Base-by-base conservation (phyloP, 768 basidiomycete genomes). In the Dacryopinax primogenitus region DNA sequence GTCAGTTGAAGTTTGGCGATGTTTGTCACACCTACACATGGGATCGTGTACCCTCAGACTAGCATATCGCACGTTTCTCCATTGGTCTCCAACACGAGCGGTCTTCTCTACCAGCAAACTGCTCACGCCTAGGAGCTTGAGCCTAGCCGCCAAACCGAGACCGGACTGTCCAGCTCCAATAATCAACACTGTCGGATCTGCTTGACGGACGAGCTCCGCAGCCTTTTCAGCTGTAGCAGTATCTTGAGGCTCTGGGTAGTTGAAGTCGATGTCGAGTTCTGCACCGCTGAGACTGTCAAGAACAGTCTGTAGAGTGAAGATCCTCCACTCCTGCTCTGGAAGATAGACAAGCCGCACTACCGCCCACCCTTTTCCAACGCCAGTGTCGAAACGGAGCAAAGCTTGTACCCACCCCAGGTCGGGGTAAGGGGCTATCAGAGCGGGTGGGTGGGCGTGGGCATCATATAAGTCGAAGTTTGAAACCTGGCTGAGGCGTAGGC, bases 101-200 rank as follows among this genome's bases (percentile, higher is more conserved):
- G 70, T 69, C 12, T 65, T 69, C 63, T 81, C 80, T 16, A 81
- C 69, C 1, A 80, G 69, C 1, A 81, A 70, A 1, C 76, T 64
- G 0, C 70, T 72, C 11, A 80, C 76, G 11, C 75, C 69, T 74
- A 79, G 76, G 39, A 77, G 73, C 65, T 76, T 74, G 65, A 81
- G 75, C 1, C 79, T 75, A 3, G 80, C 79, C 0, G 76, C 80
- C 7, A 79, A 65, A 13, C 74, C 74, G n/a, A 81, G 70, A 11
- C 80, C 80, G 16, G 71, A 75, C 64, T 81, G 80, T 0, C 77
- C 80, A 0, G 65, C 78, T 26, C 80, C 80, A n/a, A 81, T 78
- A 44, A 80, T 76, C 15, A 80, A 47, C 2, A 79, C 79, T 39
- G 77, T 68, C 0, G 78, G 80, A 63, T 77, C 65, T 4, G 67